Evolutionary conservation across 2,329 filamentous ascomycete genomes (phyloP).

Genomic region (Colletotrichum ledebouriae): DNA sequence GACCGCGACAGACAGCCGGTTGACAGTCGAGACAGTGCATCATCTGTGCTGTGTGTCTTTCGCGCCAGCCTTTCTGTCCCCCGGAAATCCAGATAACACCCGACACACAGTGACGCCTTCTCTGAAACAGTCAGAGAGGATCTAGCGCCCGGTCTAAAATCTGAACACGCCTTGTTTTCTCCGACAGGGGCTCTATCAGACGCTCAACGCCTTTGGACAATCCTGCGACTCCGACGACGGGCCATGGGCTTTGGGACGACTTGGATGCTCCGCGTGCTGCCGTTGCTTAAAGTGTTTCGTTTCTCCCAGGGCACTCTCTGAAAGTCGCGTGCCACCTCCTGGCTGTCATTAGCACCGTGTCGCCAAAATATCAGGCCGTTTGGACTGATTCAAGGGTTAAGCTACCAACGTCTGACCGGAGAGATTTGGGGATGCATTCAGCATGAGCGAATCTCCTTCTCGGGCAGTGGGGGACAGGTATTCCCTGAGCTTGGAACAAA

Average conservation of each 20-base stretch:
- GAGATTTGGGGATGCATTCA: constrained; percentile 8
- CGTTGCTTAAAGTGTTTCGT: constrained; percentile 42
- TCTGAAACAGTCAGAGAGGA: constrained; percentile 40
- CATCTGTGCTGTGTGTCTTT: constrained; percentile 37
- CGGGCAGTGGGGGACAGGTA: constrained; percentile 54
- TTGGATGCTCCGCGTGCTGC: constrained; percentile 20
- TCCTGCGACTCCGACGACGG: constrained; percentile 23
- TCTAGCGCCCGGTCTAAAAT: constrained; percentile 29
- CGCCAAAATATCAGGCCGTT: constrained; percentile 30
- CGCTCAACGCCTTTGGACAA: constrained; percentile 24
- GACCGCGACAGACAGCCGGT: constrained; percentile 22
- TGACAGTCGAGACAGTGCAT: constrained; percentile 29
- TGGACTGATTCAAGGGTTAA: constrained; percentile 29
- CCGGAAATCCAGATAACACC: constrained; percentile 31
- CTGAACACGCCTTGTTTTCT: constrained; percentile 33
- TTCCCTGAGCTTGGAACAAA: constrained; percentile 72
- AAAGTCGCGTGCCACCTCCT: constrained; percentile 29
- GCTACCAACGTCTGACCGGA: constrained; percentile 14
- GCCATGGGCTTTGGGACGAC: constrained; percentile 30
- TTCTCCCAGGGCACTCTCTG: constrained; percentile 32
- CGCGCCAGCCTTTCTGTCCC: constrained; percentile 32
- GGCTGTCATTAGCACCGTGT: constrained; percentile 18
- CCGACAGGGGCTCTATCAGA: constrained; percentile 34
- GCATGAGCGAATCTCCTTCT: constrained; percentile 23
- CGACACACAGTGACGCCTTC: constrained; percentile 40